Percentiles rank a stretch among this genome's conserved stretches.
Conservation (phyloP, 2,329 filamentous ascomycete genomes). For the Botrytis sinoallii region DNA sequence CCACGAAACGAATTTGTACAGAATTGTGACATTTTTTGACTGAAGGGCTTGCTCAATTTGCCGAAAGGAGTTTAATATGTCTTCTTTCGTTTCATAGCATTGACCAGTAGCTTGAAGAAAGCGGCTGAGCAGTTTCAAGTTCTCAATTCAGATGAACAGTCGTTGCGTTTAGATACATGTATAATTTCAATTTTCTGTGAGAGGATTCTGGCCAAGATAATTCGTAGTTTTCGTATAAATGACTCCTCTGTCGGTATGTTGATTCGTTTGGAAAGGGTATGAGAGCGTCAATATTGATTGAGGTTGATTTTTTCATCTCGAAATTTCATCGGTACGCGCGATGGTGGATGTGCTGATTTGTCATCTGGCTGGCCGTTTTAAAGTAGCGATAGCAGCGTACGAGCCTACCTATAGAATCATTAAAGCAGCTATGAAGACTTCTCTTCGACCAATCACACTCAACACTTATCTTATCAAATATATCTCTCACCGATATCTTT, state of each 20-base stretch:
- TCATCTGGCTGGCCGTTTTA: neutral
- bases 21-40: neutral
- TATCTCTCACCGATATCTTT: neutral
- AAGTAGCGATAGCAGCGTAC: neutral
- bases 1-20: neutral
- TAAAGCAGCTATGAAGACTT: neutral
- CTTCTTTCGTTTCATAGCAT: conserved; percentile 3
- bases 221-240: neutral
- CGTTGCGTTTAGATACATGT: neutral
- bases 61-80: neutral
- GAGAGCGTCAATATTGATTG: neutral
- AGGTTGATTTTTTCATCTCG: neutral
- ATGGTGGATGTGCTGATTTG: neutral
- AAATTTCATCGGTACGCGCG: neutral
- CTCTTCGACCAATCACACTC: neutral
- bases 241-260: neutral
- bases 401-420: neutral
- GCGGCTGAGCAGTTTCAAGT: conserved; percentile 3
- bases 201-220: neutral
- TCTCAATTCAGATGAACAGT: neutral
- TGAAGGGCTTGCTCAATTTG: neutral
- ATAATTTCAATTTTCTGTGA: neutral
- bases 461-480: neutral
- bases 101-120: neutral
- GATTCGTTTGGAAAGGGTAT: neutral